Evolutionary conservation across 2,329 filamentous ascomycete genomes (phyloP).

Genomic region (Trichoderma sp.): DNA sequence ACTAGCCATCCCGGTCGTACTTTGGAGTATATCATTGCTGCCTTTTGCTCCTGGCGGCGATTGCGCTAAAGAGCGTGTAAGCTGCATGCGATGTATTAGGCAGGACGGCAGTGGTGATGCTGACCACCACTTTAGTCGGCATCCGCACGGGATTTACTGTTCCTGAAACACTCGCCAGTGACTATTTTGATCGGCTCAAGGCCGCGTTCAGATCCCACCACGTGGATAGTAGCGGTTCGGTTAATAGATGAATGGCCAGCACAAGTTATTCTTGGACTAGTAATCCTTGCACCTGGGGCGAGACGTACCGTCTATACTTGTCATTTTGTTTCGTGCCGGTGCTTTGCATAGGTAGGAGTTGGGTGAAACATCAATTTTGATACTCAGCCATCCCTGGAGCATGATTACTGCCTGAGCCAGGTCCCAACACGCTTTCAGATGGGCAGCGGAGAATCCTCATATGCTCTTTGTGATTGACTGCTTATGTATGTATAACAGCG

Average conservation of each 20-base stretch:
- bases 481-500: neutral
- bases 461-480: neutral
- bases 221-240: conserved; percentile 1
- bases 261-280: neutral
- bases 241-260: neutral
- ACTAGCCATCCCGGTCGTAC: neutral
- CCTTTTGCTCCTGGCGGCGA: neutral
- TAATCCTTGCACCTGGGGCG: neutral
- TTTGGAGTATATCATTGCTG: neutral
- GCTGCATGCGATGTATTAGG: neutral
- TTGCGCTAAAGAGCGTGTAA: neutral
- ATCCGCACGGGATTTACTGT: neutral
- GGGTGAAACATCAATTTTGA: neutral
- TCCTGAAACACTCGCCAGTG: conserved; percentile 13
- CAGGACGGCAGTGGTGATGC: conserved; percentile 5
- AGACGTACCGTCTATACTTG: neutral
- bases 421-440: neutral
- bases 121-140: conserved; percentile 22
- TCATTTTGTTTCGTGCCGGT: neutral
- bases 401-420: neutral
- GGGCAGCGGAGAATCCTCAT: neutral
- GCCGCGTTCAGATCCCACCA: conserved; percentile 14
- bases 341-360: neutral
- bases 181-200: conserved; percentile 12
- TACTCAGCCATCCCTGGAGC: neutral